Base-by-base conservation (phyloP, 331 rosid genomes). In the Quercus lobata region DNA sequence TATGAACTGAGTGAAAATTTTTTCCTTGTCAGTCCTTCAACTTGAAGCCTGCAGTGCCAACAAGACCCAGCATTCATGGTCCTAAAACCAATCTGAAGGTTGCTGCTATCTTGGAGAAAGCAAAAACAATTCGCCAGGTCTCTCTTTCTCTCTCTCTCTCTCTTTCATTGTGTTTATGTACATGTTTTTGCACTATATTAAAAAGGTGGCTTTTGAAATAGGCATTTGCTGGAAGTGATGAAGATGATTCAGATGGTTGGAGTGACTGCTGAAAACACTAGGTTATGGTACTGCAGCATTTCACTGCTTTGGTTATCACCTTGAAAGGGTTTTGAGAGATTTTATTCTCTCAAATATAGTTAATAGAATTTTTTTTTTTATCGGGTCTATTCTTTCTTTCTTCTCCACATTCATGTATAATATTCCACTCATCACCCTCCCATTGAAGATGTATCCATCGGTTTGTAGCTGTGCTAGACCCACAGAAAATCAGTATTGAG, bases 181-280 rank as follows among this genome's bases (percentile, higher is more conserved):
- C 5, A 3, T 68, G 16, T 1, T n/a, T 37, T 22, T 35, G 18
- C 25, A 9, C 72, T 35, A 19, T 34, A 68, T 34, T 68, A 35
- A 68, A 35, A 61, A 75, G 73, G 57, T 81, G 19, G 58, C 71
- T 79, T 78, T 78, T 54, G 78, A 73, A 87, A 27, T 75, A 96
- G 99, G 98, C 97, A 66, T 86, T 81, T 18, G 94, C 97, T 3
- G 98, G 98, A 73, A 96, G 99, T 61, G 99, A 96, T 82, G 97
- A 92, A 79, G 98, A 96, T 55, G 94, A 92, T 62, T 83, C 81
- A 11, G 93, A 95, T 80, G 75, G 83, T 82, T 93, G 99, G 99
- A 90, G 94, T 72, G 98, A 96, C 81, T 84, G 87, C 77, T 91
- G 84, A 86, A 75, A 44, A 77, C 35, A 29, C 76, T 58, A 77